Evolutionary conservation across 371 early-diverging fungal species (phyloP), one percentile per base, ranked within the genome.

Genomic region (Rhizopus arrhizus): DNA sequence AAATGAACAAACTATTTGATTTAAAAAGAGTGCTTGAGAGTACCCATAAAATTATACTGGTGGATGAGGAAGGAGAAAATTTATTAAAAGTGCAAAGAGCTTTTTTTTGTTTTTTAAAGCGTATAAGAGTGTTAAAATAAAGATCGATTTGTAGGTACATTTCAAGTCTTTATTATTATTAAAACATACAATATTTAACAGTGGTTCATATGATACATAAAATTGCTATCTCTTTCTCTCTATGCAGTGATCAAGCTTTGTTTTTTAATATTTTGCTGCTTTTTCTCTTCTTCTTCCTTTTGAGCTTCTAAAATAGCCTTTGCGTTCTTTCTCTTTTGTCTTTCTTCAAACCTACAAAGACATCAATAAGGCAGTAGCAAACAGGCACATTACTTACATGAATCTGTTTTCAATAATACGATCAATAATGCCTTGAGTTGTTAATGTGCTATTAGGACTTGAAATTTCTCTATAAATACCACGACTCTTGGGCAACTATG

Each of bases 361-460:
- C 36, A 47, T 42, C 6, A 15, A 31, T 28, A 7, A 43, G 15
- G 38, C 41, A 5, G 8, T 3, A 12, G 16, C 46, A 36, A n/a
- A 56, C 59, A 33, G 72, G 2, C 22, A 22, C 22, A 71, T 34
- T 48, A 63, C 87, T 72, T 85, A 94, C 86, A 88, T 69, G 59
- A 89, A 77, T 49, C 94, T 87, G 72, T 93, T 90, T 35, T 85
- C 86, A 59, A 96, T 88, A 69, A 96, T 95, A 58, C 97, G 87
- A 54, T 86, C 78, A 64, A 96, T 91, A 58, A 96, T 94, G 3
- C 85, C 81, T 41, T 89, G 84, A 15, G 96, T 95, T 10, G 94
- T 92, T 53, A 95, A 80, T 52, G 87, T 82, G 48, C 86, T 81
- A 40, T 83, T 77, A 29, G 89, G 87, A 43, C 91, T 88, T 36